Conservation (phyloP, 805 yeast species). For the Yarrowia sp. region DNA sequence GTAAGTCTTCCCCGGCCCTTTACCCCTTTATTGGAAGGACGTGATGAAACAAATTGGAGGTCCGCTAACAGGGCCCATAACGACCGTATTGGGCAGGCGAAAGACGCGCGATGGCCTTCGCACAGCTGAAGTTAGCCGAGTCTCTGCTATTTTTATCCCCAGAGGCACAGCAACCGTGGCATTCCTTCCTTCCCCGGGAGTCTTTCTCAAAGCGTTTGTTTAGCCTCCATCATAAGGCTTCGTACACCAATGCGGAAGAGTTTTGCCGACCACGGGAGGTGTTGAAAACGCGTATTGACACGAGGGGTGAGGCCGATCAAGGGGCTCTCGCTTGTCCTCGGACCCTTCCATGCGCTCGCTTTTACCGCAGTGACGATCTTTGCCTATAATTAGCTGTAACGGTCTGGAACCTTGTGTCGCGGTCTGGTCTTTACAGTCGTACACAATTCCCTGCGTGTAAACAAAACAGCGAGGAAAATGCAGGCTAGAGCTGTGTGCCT, state of each 20-base stretch:
- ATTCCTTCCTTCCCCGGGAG: no score
- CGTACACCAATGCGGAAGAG: not conserved
- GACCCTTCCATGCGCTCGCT: not conserved
- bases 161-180: no score
- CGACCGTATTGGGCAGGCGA: no score
- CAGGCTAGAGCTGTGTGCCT: no score
- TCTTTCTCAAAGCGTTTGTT: not conserved
- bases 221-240: not conserved
- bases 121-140: no score
- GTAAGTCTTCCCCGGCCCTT: not conserved
- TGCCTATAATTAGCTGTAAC: slow-evolving; percentile 12
- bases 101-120: not conserved
- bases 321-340: not conserved
- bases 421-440: not conserved
- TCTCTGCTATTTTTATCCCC: no score
- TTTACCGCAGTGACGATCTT: not conserved
- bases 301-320: not conserved
- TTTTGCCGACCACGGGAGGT: not conserved
- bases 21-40: not conserved
- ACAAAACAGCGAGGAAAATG: not conserved
- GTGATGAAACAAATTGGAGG: not conserved
- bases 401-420: not conserved
- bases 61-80: no score
- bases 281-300: not conserved
- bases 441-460: not conserved